These are phyloP conservation scores for Globisporangium paddicum DNA, from an alignment of 352 stramenopile genomes.

Conservation along the genomic window DNA sequence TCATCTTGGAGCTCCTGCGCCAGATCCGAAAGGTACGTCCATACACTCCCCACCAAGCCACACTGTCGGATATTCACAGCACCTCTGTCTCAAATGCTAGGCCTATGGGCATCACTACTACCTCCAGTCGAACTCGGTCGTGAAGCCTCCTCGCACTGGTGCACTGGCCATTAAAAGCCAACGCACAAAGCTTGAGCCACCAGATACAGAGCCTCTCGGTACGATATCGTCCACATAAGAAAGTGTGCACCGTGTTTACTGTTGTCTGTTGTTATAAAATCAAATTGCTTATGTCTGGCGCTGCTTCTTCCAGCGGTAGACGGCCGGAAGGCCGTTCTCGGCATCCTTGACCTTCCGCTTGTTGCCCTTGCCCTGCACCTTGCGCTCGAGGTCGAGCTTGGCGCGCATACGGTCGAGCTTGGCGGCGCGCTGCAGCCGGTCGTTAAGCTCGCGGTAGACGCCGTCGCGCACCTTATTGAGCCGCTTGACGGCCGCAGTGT, in stretches of 20 bases:
- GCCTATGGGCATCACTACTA: slow-evolving; percentile 6
- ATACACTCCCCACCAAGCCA: not conserved
- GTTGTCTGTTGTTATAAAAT: slow-evolving; percentile 1
- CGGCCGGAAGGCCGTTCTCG: slow-evolving; percentile 58
- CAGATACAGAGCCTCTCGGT: no score
- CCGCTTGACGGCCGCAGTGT: slow-evolving; percentile 43
- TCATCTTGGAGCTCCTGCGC: slow-evolving; percentile 36
- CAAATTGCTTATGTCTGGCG: slow-evolving; percentile 71
- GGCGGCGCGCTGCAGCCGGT: slow-evolving; percentile 55
- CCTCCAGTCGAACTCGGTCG: not conserved
- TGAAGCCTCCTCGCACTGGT: not conserved
- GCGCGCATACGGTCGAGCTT: slow-evolving; percentile 71
- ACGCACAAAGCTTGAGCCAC: not conserved
- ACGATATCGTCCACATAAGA: not conserved
- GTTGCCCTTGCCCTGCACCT: slow-evolving; percentile 81
- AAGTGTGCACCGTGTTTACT: slow-evolving; percentile 1
- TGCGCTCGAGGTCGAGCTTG: slow-evolving; percentile 78
- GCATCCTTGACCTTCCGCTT: slow-evolving; percentile 75
- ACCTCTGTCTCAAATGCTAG: not conserved
- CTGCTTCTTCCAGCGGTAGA: slow-evolving; percentile 89
- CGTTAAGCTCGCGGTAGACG: slow-evolving; percentile 64
- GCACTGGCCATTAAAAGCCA: not conserved
- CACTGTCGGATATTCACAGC: not conserved
- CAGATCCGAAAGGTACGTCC: slow-evolving; percentile 39
- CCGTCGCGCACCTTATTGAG: slow-evolving; percentile 56